Evolutionary conservation across 257 asterid species (phyloP), one percentile per base, ranked within the genome.

Genomic region (Primulina eburnea): DNA sequence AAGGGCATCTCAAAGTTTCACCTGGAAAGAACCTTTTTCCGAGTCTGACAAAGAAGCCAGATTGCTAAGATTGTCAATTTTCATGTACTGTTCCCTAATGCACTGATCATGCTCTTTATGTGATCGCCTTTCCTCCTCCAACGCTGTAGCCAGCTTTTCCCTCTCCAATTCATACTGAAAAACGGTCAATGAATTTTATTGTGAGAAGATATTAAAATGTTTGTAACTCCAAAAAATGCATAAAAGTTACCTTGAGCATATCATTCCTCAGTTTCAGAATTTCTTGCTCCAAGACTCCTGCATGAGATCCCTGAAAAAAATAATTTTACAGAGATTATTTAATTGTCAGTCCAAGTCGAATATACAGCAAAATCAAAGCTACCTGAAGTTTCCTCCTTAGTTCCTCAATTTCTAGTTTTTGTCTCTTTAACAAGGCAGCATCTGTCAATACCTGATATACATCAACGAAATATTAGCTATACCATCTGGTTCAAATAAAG

Each of bases 61-160:
- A 73, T 78, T 85, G 85, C 90, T 85, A 38, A 83, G 91, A 75
- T 82, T 83, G 71, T 86, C 82, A 64, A 88, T 85, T 79, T 83
- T 85, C 82, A 83, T 83, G 80, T 93, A 92, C 78, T 94, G 96
- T 77, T 91, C 96, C 81, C 69, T 82, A 69, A 87, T 84, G 72
- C 88, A 77, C 65, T 78, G 85, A 12, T 85, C 95, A 37, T 96
- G 87, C 73, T 86, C 95, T 82, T 81, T 89, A 10, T 94, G 97
- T 61, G 91, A 80, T 79, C 90, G 85, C 77, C 99, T 94, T 76
- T 94, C 99, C 84, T 86, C 97, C 74, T 94, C 99, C 67, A 94
- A 67, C 79, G 89, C 96, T 78, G 86, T 76, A 14, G 97, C 91
- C 34, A 91, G 97, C 85, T 89, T 91, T 76, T 91, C 99, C 17